Evolutionary conservation across 164 flowering plant genomes (phyloP).

Genomic region (Stephania yunnanensis): DNA sequence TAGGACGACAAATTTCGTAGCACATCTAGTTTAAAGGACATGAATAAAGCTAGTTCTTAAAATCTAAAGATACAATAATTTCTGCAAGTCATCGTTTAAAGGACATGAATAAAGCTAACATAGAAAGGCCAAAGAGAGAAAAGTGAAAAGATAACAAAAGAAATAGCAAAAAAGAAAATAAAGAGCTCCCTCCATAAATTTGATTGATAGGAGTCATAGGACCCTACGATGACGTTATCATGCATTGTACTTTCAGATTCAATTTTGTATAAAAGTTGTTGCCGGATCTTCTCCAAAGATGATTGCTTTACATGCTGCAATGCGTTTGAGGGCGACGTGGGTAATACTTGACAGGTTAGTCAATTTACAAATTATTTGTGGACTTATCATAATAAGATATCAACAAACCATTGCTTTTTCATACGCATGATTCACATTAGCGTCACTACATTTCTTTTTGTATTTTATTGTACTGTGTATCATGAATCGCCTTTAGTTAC

Average conservation of each 20-base stretch:
- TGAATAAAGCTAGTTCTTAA: not conserved
- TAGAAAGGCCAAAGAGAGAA: not conserved
- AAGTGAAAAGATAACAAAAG: not conserved
- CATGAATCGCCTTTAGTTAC: not conserved
- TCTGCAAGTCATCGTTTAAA: too few relatives aligned
- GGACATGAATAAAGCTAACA: not conserved
- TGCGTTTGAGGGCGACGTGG: conserved; percentile 42
- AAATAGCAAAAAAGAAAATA: not conserved
- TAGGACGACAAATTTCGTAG: too few relatives aligned
- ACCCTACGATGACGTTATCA: not conserved
- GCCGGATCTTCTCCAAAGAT: conserved; percentile 40
- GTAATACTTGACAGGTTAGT: conserved; percentile 63
- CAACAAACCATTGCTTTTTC: not conserved
- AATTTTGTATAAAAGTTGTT: conserved; percentile 30
- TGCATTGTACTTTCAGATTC: conserved; percentile 28
- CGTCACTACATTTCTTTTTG: not conserved
- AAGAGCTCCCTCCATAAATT: not conserved
- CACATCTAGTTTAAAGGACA: too few relatives aligned
- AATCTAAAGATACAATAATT: too few relatives aligned
- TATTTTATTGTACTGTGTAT: too few relatives aligned
- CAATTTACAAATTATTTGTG: not conserved
- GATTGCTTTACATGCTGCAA: conserved; percentile 38
- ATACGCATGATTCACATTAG: not conserved
- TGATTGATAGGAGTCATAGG: not conserved
- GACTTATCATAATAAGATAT: not conserved